phyloP scores from a whole-genome alignment of 169 alveolate genomes.

The Plasmodium relictum region DNA sequence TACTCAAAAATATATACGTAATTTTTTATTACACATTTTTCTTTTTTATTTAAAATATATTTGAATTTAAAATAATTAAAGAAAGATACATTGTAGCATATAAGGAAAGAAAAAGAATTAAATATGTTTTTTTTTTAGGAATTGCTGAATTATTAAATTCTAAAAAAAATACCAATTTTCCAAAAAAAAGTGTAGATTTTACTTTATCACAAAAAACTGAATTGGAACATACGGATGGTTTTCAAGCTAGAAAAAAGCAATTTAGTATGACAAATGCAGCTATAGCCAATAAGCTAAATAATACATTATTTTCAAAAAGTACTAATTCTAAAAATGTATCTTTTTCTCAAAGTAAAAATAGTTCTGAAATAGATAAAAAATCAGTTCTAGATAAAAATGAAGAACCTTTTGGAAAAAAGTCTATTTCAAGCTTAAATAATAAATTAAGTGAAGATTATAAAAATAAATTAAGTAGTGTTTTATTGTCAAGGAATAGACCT shows the following conservation, averaged over 20 bases:
- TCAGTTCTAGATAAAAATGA: constrained; percentile 15
- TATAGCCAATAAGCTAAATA: constrained; percentile 40
- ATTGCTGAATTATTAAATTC: constrained; percentile 33
- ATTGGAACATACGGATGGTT: background rate
- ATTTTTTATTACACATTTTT: constrained; percentile 14
- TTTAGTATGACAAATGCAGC: constrained; percentile 30
- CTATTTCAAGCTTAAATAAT: constrained; percentile 7
- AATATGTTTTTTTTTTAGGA: constrained; percentile 1
- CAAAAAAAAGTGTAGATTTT: constrained; percentile 40
- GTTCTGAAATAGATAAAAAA: constrained; percentile 4
- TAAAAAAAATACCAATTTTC: constrained; percentile 14
- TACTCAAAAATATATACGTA: background rate
- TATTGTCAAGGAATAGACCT: constrained; percentile 12
- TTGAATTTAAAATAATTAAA: background rate
- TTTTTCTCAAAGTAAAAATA: constrained; percentile 7
- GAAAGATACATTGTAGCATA: background rate
- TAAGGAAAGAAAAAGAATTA: background rate
- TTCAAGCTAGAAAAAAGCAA: background rate
- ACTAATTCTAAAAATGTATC: constrained; percentile 1
- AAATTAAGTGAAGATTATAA: constrained; percentile 31
- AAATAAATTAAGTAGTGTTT: constrained; percentile 7
- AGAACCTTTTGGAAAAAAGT: constrained; percentile 1
- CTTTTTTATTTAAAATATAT: background rate
- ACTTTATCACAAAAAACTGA: constrained; percentile 1
- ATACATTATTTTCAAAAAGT: constrained; percentile 32